Evolutionary conservation across 2,329 filamentous ascomycete genomes (phyloP).

Genomic region (Canariomyces notabilis): DNA sequence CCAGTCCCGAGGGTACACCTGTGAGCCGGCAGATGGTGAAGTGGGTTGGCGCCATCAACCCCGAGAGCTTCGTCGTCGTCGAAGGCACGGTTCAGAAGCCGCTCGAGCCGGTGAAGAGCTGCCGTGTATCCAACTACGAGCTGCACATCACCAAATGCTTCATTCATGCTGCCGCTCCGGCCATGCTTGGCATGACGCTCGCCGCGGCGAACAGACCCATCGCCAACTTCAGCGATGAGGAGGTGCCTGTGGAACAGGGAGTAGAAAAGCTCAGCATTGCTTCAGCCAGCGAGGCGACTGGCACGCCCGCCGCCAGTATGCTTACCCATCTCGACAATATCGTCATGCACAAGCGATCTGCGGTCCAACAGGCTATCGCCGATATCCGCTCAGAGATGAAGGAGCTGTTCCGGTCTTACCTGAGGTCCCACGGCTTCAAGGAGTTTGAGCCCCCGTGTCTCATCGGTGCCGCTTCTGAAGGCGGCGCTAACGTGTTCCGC

Average conservation of each 20-base stretch:
- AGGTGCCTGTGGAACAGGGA: slow-evolving; percentile 33
- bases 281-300: slow-evolving; percentile 29
- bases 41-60: slow-evolving; percentile 68
- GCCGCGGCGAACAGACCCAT: slow-evolving; percentile 51
- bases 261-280: slow-evolving; percentile 33
- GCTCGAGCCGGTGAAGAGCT: slow-evolving; percentile 82
- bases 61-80: slow-evolving; percentile 77
- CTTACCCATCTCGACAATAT: slow-evolving; percentile 86
- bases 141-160: slow-evolving; percentile 85
- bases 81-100: slow-evolving; percentile 79
- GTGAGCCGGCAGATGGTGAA: slow-evolving; percentile 91
- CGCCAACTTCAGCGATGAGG: slow-evolving; percentile 55
- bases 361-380: slow-evolving; percentile 81
- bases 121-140: slow-evolving; percentile 73
- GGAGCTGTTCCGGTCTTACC: slow-evolving; percentile 50
- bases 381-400: slow-evolving; percentile 42
- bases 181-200: slow-evolving; percentile 54
- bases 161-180: slow-evolving; percentile 61
- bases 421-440: slow-evolving; percentile 68
- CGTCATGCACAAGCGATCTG: slow-evolving; percentile 85
- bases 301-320: slow-evolving; percentile 69
- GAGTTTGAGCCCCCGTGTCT: slow-evolving; percentile 87
- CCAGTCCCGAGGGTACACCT: slow-evolving; percentile 55
- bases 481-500: slow-evolving; percentile 86
- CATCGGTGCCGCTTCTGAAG: slow-evolving; percentile 85